These are phyloP conservation scores for Trichosphaerium sp. DNA, from an alignment of 78 protist species.

Conservation along the genomic window DNA sequence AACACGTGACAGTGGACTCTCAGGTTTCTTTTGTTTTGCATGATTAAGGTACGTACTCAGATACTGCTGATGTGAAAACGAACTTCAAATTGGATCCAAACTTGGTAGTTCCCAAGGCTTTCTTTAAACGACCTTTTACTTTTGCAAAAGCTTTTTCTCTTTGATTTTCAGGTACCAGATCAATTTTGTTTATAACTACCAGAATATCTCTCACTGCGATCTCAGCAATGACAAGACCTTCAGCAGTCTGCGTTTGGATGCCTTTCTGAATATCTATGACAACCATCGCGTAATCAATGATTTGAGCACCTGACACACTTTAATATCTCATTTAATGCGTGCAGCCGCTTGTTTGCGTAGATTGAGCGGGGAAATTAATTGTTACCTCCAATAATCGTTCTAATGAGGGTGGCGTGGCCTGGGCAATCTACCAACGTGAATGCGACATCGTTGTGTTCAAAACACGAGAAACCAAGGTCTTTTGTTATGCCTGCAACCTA, in stretches of 20 bases:
- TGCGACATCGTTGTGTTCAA: conserved; percentile 55
- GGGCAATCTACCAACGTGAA: conserved; percentile 97
- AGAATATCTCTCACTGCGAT: conserved; percentile 58
- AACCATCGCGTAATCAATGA: conserved; percentile 90
- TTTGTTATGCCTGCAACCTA: too few relatives aligned
- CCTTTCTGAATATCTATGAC: conserved; percentile 93
- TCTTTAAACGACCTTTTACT: conserved; percentile 2
- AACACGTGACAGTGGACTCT: too few relatives aligned
- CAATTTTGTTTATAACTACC: conserved; percentile 87
- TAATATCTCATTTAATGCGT: too few relatives aligned
- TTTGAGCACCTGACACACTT: conserved; percentile 92
- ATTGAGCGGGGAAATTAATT: neutral
- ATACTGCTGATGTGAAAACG: too few relatives aligned
- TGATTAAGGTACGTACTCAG: too few relatives aligned
- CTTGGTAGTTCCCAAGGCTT: conserved; percentile 29
- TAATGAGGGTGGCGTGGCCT: conserved; percentile 96
- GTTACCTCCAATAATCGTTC: conserved; percentile 97
- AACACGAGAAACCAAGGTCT: conserved; percentile 95
- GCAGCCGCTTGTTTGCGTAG: too few relatives aligned
- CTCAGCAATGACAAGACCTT: conserved; percentile 92
- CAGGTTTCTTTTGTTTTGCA: too few relatives aligned
- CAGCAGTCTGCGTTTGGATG: conserved; percentile 98
- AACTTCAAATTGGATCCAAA: too few relatives aligned
- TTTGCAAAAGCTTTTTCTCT: conserved; percentile 33
- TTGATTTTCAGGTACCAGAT: conserved; percentile 41